Evolutionary conservation across 768 basidiomycete species (phyloP).

Genomic region (Cystobasidium tubakii): DNA sequence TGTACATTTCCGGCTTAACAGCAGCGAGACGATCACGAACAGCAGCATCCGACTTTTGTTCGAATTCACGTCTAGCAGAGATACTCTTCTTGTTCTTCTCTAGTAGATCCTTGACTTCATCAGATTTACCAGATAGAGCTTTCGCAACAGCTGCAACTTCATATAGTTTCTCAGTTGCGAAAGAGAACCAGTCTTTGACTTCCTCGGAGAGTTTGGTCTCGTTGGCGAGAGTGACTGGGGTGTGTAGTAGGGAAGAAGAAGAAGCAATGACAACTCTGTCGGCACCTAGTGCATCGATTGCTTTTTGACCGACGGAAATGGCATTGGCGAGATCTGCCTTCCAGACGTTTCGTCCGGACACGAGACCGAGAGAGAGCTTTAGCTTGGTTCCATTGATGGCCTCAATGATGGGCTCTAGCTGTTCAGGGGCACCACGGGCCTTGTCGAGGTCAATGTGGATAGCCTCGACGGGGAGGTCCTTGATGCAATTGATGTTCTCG

Average conservation of each 20-base stretch:
- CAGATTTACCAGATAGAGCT: constrained; percentile 76
- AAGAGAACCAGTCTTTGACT: constrained; percentile 97
- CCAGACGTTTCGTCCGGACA: constrained; percentile 99
- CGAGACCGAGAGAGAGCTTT: constrained; percentile 82
- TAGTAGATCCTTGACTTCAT: constrained; percentile 65
- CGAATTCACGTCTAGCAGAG: constrained; percentile 87
- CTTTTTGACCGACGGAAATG: constrained; percentile 74
- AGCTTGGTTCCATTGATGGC: constrained; percentile 77
- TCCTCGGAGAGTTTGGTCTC: constrained; percentile 83
- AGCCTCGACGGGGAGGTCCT: constrained; percentile 85
- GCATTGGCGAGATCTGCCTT: constrained; percentile 86
- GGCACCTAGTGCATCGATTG: constrained; percentile 70
- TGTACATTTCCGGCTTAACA: constrained; percentile 75
- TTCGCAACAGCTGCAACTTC: constrained; percentile 86
- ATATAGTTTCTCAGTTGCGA: constrained; percentile 87
- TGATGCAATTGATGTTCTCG: constrained; percentile 75
- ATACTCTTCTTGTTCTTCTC: constrained; percentile 88
- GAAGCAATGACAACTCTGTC: constrained; percentile 84
- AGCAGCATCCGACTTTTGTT: constrained; percentile 82
- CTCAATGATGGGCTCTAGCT: constrained; percentile 72
- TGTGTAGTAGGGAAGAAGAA: constrained; percentile 96
- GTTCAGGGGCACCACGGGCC: constrained; percentile 60
- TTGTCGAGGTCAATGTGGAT: constrained; percentile 96
- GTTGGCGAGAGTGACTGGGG: constrained; percentile 85
- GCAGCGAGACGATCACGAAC: constrained; percentile 91